Evolutionary conservation across 495 filamentous ascomycete genomes (phyloP).

Genomic region (Daldinia caldariorum): DNA sequence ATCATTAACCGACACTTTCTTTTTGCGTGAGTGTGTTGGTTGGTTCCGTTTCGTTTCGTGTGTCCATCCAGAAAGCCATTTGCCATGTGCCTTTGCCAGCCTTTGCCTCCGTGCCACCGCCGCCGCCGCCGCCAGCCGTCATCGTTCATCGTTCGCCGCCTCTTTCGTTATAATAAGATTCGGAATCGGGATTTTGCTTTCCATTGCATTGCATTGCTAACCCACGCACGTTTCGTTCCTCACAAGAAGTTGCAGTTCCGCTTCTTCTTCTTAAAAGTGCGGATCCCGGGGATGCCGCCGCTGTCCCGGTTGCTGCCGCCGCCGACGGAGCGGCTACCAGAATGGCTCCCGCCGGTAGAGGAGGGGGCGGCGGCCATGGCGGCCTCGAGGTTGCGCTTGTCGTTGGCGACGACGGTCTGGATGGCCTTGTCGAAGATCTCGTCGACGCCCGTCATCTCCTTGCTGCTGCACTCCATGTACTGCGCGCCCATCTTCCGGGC

Average conservation of each 20-base stretch:
- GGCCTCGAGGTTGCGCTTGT: conserved; percentile 60
- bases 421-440: conserved; percentile 94
- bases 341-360: neutral
- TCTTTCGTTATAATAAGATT: too few species aligned
- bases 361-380: conserved; percentile 49
- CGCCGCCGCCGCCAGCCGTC: too few species aligned
- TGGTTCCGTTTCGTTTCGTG: neutral
- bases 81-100: neutral
- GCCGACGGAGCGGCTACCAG: conserved; percentile 8
- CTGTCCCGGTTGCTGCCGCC: conserved; percentile 35
- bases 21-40: neutral
- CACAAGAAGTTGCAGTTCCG: conserved; percentile 76
- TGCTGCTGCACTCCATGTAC: conserved; percentile 98
- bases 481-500: conserved; percentile 90
- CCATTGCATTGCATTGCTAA: neutral
- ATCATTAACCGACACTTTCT: conserved; percentile 34
- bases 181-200: too few species aligned
- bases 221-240: conserved; percentile 42
- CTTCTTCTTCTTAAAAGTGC: conserved; percentile 67
- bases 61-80: neutral
- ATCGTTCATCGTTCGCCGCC: too few species aligned
- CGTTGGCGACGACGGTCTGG: conserved; percentile 81
- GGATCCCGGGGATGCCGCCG: conserved; percentile 47
- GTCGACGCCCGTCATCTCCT: conserved; percentile 94
- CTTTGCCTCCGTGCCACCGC: too few species aligned